Conservation (phyloP, 2,329 filamentous ascomycete species). For the Lomentospora prolificans region DNA sequence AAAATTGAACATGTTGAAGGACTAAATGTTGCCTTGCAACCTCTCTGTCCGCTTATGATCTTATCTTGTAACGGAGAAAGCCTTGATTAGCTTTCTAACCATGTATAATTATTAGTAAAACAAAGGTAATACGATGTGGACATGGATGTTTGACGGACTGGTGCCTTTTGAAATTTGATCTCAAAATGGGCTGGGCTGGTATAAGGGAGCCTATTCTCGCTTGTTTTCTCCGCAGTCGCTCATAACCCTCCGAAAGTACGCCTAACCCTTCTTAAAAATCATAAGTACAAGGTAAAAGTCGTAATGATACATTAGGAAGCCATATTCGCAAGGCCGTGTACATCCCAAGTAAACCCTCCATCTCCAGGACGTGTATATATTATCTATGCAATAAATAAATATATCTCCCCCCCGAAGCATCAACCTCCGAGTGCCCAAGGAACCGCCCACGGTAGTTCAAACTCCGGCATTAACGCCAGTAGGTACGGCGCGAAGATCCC, state of each 20-base stretch:
- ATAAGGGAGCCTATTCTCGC: no score
- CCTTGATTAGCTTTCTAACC: no score
- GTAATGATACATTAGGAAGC: not conserved
- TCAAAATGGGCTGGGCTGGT: no score
- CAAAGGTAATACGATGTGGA: not conserved
- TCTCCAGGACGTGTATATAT: not conserved
- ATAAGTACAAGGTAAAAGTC: conserved; percentile 1
- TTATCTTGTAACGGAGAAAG: no score
- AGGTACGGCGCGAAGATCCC: conserved; percentile 7
- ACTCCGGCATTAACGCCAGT: conserved; percentile 6
- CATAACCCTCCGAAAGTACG: no score
- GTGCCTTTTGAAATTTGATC: not conserved
- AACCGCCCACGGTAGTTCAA: not conserved
- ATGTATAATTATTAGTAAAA: no score
- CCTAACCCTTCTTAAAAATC: not conserved
- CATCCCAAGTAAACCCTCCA: not conserved
- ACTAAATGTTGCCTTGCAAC: no score
- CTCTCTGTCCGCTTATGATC: no score
- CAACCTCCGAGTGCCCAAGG: not conserved
- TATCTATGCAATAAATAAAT: no score
- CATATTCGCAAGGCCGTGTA: not conserved
- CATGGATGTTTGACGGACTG: not conserved
- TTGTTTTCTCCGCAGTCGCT: no score
- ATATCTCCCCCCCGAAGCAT: not conserved
- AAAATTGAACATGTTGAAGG: conserved; percentile 56